phyloP scores from a whole-genome alignment of 306 rosid species.

The Rosa multiflora region DNA sequence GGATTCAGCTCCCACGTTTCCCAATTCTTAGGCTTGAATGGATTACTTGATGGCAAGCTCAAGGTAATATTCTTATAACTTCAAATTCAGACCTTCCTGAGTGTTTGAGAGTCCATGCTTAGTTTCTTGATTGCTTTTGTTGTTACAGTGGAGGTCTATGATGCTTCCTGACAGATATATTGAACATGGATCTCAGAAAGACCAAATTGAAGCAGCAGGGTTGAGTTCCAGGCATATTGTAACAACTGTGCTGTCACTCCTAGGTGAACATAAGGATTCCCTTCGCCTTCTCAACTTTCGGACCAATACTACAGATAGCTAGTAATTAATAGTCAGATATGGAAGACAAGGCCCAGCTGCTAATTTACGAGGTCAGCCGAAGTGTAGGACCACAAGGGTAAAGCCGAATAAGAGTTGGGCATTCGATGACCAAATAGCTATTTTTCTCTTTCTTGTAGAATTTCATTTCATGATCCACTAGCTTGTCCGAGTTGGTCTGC shows the following conservation, averaged over 20 bases:
- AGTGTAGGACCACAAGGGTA: no score
- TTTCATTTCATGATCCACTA: no score
- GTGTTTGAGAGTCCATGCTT: background rate
- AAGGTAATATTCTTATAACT: constrained; percentile 34
- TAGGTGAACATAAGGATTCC: constrained; percentile 30
- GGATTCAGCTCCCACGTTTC: constrained; percentile 78
- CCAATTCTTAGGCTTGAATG: constrained; percentile 50
- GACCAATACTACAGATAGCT: constrained; percentile 11
- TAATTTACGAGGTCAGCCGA: no score
- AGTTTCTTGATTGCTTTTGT: background rate
- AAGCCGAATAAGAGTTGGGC: no score
- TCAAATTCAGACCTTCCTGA: background rate
- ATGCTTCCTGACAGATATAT: constrained; percentile 63
- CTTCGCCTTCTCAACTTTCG: constrained; percentile 20
- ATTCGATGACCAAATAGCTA: no score
- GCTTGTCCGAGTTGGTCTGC: no score
- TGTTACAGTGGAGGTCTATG: constrained; percentile 58
- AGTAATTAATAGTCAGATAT: no score
- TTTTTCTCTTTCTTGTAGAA: no score
- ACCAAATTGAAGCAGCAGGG: constrained; percentile 54
- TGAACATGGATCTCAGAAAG: constrained; percentile 58
- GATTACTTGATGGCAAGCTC: constrained; percentile 58
- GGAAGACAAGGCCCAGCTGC: no score
- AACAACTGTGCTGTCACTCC: constrained; percentile 48
- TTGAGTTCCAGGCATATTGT: constrained; percentile 58